Conservation (phyloP, 805 yeast species). For the Metschnikowia dekortorum region DNA sequence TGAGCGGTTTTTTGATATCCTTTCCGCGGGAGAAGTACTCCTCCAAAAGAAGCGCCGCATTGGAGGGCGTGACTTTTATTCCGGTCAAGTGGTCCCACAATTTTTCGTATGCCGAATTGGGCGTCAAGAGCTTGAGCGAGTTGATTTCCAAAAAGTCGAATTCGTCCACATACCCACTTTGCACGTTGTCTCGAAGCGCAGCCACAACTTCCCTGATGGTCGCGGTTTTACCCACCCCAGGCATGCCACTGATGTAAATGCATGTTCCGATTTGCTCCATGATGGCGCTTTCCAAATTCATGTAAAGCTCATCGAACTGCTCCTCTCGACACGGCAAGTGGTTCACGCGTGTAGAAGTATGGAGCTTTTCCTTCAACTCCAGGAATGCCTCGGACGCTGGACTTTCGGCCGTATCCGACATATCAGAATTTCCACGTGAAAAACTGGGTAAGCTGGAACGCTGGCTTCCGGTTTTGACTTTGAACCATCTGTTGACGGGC, state of each 20-base stretch:
- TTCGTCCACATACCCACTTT: slow-evolving; percentile 23
- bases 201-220: slow-evolving; percentile 83
- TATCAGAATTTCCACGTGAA: slow-evolving; percentile 10
- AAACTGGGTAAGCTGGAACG: slow-evolving; percentile 20
- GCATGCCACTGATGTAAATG: slow-evolving; percentile 90
- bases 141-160: slow-evolving; percentile 85
- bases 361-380: slow-evolving; percentile 38
- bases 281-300: slow-evolving; percentile 67
- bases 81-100: slow-evolving; percentile 76
- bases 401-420: slow-evolving; percentile 12
- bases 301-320: slow-evolving; percentile 68
- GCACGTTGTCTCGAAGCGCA: slow-evolving; percentile 46
- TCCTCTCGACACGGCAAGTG: slow-evolving; percentile 82
- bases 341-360: slow-evolving; percentile 42
- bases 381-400: slow-evolving; percentile 25
- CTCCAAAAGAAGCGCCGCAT: slow-evolving; percentile 66
- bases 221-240: slow-evolving; percentile 97
- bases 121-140: slow-evolving; percentile 79
- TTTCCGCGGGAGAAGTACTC: slow-evolving; percentile 47
- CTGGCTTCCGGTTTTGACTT: slow-evolving; percentile 20
- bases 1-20: slow-evolving; percentile 45
- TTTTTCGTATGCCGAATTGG: slow-evolving; percentile 75
- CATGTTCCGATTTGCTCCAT: slow-evolving; percentile 72
- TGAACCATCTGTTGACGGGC: slow-evolving; percentile 22
- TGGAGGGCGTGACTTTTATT: slow-evolving; percentile 50